Evolutionary conservation across 2,329 filamentous ascomycete genomes (phyloP), one percentile per base, ranked within the genome.

Genomic region (Colletotrichum sp.): DNA sequence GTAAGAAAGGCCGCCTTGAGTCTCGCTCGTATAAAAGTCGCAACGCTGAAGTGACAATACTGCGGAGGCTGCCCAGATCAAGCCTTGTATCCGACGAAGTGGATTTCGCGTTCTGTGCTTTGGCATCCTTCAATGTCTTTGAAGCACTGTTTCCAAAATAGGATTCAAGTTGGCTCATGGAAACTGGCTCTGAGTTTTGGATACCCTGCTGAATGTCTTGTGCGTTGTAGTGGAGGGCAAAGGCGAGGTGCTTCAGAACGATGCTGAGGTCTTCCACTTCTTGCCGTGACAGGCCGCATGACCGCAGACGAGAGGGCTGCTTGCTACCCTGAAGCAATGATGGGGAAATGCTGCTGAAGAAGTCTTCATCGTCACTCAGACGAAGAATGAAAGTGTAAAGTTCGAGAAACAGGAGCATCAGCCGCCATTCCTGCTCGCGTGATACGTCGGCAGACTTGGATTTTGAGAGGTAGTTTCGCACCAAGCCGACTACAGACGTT

Each of bases 361-460:
- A 99, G 80, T 99, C 97, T 79, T 99, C 96, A 78, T 99, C 97
- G 79, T 99, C 97, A 82, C 96, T 98, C 38, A 99, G 92, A 79
- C 97, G 94, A 15, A 99, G 87, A 4, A 98, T 92, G 82, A 99
- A 99, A 3, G 94, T 95, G 82, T 98, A 99, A 1, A 99, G 90
- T 80, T 99, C 97, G 8, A 99, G 89, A 81, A 99, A 99, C 1
- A 99, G 90, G 0, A 99, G 88, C 57, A 98, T 92, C 2, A 97
- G 93, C 21, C 94, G 93, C 97, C 97, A 99, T 82, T 99, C 95
- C 79, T 93, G 90, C 85, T 85, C 88, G 84, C 82, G 88, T 70
- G 82, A 55, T 10, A 67, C 57, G 18, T 70, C 60, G 18, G 55
- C 34, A 10, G 68, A 84, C 81, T 38, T 82, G 61, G 72, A 66